phyloP scores from a whole-genome alignment of 2,329 filamentous ascomycete species.

The Calonectria honghensis region DNA sequence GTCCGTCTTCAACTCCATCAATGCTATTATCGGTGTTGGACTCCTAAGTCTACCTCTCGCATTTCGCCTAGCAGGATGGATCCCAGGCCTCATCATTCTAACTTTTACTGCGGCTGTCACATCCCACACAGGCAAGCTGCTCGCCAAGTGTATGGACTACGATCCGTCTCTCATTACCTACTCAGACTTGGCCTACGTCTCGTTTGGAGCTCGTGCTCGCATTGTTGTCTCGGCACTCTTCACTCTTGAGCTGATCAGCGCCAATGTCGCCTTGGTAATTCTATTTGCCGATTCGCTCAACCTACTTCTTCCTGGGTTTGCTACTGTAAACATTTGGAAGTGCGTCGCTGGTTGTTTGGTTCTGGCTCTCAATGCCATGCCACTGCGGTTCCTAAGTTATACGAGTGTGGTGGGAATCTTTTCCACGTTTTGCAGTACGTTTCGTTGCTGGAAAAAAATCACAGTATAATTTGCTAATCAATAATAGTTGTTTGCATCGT shows the following conservation, averaged over 20 bases:
- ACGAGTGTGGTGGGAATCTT: constrained; percentile 96
- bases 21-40: constrained; percentile 92
- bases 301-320: constrained; percentile 82
- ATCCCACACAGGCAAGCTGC: constrained; percentile 87
- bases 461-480: not conserved
- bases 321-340: constrained; percentile 86
- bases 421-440: constrained; percentile 90
- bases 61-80: constrained; percentile 90
- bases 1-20: constrained; percentile 97
- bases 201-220: constrained; percentile 88
- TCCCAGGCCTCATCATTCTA: constrained; percentile 86
- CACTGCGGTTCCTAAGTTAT: constrained; percentile 88
- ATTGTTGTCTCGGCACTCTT: constrained; percentile 90
- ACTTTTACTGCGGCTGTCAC: constrained; percentile 84
- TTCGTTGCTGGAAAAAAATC: not conserved
- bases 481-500: constrained; percentile 86
- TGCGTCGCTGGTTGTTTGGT: constrained; percentile 86
- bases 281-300: constrained; percentile 95
- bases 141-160: constrained; percentile 91
- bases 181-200: constrained; percentile 93
- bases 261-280: constrained; percentile 91
- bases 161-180: constrained; percentile 93
- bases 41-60: constrained; percentile 92
- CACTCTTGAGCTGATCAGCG: constrained; percentile 88
- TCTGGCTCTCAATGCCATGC: constrained; percentile 88